Evolutionary conservation across 345 rosid species (phyloP).

Genomic region (Salix udensis): DNA sequence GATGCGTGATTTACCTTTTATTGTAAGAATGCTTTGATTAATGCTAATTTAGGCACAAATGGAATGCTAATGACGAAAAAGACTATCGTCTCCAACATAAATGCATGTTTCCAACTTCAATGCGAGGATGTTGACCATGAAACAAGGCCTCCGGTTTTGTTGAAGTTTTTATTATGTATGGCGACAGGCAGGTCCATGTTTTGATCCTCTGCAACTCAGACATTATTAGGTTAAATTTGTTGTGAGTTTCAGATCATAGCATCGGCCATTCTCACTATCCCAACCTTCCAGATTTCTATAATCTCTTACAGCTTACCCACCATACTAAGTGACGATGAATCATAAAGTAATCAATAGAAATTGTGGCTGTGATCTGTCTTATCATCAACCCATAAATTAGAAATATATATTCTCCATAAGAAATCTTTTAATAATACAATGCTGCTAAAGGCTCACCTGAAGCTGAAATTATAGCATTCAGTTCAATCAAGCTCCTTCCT

Average conservation of each 20-base stretch:
- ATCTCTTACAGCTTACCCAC: background rate
- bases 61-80: background rate
- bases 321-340: background rate
- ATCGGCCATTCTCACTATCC: background rate
- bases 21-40: background rate
- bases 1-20: slow-evolving; percentile 2
- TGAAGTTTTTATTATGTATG: background rate
- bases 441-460: too few relatives aligned
- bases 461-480: too few relatives aligned
- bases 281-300: background rate
- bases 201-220: background rate
- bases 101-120: background rate
- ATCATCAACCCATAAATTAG: too few relatives aligned
- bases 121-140: background rate
- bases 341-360: too few relatives aligned
- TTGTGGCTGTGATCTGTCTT: too few relatives aligned
- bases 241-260: background rate
- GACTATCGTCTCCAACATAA: background rate
- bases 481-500: too few relatives aligned
- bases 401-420: too few relatives aligned
- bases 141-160: background rate
- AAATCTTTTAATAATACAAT: too few relatives aligned
- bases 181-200: background rate
- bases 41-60: background rate
- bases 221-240: background rate